These are phyloP conservation scores for Harringtonia lauricola DNA, from an alignment of 2,329 filamentous ascomycete genomes.

Conservation along the genomic window DNA sequence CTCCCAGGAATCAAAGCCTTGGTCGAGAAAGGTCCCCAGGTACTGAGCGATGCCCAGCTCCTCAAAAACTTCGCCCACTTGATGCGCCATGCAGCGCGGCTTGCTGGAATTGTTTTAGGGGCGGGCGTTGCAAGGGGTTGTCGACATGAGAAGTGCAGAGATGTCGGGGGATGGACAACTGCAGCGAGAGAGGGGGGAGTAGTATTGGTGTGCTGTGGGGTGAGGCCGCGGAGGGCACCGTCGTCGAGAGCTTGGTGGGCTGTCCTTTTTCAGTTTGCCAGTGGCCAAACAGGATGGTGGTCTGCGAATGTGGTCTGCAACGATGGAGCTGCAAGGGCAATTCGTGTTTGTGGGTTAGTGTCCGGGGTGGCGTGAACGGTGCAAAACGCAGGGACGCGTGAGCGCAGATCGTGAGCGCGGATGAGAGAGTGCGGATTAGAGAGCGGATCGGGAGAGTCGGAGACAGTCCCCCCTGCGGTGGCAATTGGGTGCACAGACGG, in stretches of 20 bases:
- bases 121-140: background rate
- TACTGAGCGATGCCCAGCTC: conserved; percentile 74
- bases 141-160: background rate
- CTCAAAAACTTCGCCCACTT: conserved; percentile 54
- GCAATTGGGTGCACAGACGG: background rate
- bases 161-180: too few species aligned
- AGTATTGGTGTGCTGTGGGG: background rate
- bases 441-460: too few species aligned
- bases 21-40: conserved; percentile 58
- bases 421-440: too few species aligned
- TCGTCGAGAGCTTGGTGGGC: background rate
- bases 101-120: background rate
- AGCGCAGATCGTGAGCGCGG: too few species aligned
- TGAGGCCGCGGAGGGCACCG: background rate
- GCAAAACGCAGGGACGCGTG: too few species aligned
- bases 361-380: too few species aligned
- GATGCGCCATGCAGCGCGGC: conserved; percentile 40
- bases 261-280: too few species aligned
- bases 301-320: background rate
- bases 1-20: conserved; percentile 80
- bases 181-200: too few species aligned
- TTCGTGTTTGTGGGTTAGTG: too few species aligned
- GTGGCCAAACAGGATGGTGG: background rate
- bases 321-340: too few species aligned
- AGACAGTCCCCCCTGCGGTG: too few species aligned